Evolutionary conservation across 1,139 yeast genomes (phyloP), one percentile per base, ranked within the genome.

Genomic region (Nematodospora anomalae): DNA sequence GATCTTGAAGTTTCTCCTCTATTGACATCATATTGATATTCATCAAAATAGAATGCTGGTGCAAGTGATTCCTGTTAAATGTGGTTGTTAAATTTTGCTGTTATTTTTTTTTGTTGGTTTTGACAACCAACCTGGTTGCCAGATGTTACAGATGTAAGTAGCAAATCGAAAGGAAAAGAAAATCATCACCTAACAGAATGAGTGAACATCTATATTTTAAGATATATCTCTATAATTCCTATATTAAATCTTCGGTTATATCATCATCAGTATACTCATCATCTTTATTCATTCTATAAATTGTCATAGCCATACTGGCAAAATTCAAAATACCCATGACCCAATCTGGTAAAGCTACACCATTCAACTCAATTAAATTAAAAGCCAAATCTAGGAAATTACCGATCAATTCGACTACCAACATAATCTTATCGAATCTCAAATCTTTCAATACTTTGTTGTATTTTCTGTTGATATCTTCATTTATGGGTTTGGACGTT

Each of bases 261-360:
- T 70, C 75, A 49, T 70, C 76, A 48, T 71, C 76, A 24, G 62
- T 47, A 44, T 71, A 71, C 52, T 71, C 76, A 43, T 71, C 76
- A 46, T 71, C 76, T 51, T 71, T 71, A 54, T 70, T 71, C 76
- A 71, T 71, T 58, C 76, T 67, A 57, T 71, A 71, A 29, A 71
- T 56, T 9, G 76, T 68, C 76, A 71, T 71, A 37, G 60, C 62
- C 76, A 71, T 70, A 45, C 74, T 67, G 23, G 74, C 62, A 35
- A 67, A 56, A 44, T 70, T 71, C 57, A 71, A 63, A 8, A 51
- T 38, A 43, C 58, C 62, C 75, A 70, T 69, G 33, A 68, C 50
- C 75, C 75, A 70, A 28, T 62, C 65, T 4, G 76, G 75, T 9
- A 70, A 64, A 2, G 52, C 55, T 29, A 67, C 42, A 2, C 61